Percentiles rank a stretch among this genome's conserved stretches.
Evolutionary conservation across 2,329 filamentous ascomycete species (phyloP).

Genomic region (Penicillium capsulatum): DNA sequence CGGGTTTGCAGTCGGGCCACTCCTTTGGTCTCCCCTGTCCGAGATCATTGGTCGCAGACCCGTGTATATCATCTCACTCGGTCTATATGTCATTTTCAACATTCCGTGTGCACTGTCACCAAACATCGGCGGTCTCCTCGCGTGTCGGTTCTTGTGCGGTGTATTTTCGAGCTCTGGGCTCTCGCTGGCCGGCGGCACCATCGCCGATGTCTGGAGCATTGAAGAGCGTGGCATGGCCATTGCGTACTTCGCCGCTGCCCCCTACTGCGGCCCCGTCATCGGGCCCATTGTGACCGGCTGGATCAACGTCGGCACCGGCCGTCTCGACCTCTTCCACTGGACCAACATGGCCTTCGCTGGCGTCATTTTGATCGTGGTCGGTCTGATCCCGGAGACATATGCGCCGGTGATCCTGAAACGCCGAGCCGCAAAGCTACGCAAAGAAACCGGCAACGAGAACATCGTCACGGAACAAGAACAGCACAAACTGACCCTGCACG

Average conservation of each 20-base stretch:
- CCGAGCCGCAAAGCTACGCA: slow-evolving; percentile 30
- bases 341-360: slow-evolving; percentile 32
- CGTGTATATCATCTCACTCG: slow-evolving; percentile 33
- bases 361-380: slow-evolving; percentile 22
- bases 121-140: slow-evolving; percentile 30
- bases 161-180: slow-evolving; percentile 31
- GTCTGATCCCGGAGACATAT: slow-evolving; percentile 36
- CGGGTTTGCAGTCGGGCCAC: slow-evolving; percentile 61
- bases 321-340: slow-evolving; percentile 34
- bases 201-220: slow-evolving; percentile 65
- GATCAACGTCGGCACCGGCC: slow-evolving; percentile 47
- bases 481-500: slow-evolving; percentile 20
- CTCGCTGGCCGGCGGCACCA: slow-evolving; percentile 29
- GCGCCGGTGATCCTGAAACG: slow-evolving; percentile 32
- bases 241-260: slow-evolving; percentile 73
- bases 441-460: slow-evolving; percentile 30
- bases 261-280: slow-evolving; percentile 71
- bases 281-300: slow-evolving; percentile 71
- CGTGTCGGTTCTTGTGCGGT: slow-evolving; percentile 28
- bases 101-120: slow-evolving; percentile 34
- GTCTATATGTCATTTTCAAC: slow-evolving; percentile 34
- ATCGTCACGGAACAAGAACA: slow-evolving; percentile 34
- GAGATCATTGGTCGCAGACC: slow-evolving; percentile 32
- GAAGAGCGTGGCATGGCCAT: slow-evolving; percentile 78
- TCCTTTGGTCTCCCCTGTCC: slow-evolving; percentile 31